Evolutionary conservation across 495 filamentous ascomycete species (phyloP).

Genomic region (Hypoxylon cercidicola): DNA sequence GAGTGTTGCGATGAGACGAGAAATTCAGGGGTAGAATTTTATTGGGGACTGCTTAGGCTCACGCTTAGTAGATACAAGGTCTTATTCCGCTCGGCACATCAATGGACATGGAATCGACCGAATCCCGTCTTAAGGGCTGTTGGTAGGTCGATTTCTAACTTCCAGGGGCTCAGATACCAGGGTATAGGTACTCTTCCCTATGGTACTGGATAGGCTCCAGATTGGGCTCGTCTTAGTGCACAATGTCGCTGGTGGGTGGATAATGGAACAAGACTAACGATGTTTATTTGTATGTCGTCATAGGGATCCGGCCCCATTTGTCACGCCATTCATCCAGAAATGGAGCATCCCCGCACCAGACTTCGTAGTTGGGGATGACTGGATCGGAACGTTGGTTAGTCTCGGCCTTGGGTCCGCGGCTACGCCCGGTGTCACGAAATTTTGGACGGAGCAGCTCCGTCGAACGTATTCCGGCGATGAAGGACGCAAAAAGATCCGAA

Average conservation of each 20-base stretch:
- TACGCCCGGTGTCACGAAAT: conserved; percentile 51
- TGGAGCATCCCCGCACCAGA: conserved; percentile 58
- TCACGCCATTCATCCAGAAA: conserved; percentile 54
- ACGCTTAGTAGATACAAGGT: conserved; percentile 59
- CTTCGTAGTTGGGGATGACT: conserved; percentile 65
- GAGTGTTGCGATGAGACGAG: conserved; percentile 38
- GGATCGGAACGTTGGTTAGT: conserved; percentile 63
- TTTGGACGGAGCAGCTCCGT: conserved; percentile 65
- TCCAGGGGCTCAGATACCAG: background rate
- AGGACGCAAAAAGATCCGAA: conserved; percentile 63
- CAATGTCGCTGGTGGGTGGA: no score
- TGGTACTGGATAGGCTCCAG: no score
- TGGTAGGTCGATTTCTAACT: conserved; percentile 53
- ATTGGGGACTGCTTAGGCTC: background rate
- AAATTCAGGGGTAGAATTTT: no score
- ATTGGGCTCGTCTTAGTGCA: background rate
- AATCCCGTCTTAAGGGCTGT: conserved; percentile 61
- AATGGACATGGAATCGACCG: conserved; percentile 67
- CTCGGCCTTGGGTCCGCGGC: conserved; percentile 65
- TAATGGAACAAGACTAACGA: no score
- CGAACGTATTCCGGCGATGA: conserved; percentile 67
- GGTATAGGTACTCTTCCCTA: background rate
- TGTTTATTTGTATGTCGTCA: background rate
- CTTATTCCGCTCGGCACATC: conserved; percentile 70
- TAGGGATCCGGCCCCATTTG: conserved; percentile 55